A percentile compares a stretch with the other conserved stretches of the same genome.
Evolutionary conservation across 345 rosid species (phyloP).

Genomic region (Camelina hispida): DNA sequence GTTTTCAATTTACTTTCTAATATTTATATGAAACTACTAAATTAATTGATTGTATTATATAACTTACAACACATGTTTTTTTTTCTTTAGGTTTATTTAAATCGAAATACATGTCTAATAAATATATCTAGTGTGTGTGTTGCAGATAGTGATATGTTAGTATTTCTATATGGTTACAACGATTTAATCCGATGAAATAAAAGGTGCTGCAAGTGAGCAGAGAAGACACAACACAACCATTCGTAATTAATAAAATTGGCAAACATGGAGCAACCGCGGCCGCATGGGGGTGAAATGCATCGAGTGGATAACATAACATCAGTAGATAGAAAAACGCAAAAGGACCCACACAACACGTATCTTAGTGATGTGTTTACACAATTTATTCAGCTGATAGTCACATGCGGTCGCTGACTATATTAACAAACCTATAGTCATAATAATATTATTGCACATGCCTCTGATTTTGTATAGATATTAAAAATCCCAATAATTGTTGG

Average conservation of each 20-base stretch:
- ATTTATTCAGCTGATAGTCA: slow-evolving; percentile 29
- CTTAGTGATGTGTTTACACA: background rate
- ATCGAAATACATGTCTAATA: background rate
- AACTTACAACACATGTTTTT: background rate
- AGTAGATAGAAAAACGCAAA: background rate
- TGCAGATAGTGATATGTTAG: background rate
- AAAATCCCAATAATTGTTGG: slow-evolving; percentile 26
- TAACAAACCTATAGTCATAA: slow-evolving; percentile 26
- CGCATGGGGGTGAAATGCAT: slow-evolving; percentile 26
- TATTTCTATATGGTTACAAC: background rate
- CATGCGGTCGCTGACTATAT: slow-evolving; percentile 39
- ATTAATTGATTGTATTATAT: background rate
- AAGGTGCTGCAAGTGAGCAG: background rate
- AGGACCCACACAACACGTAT: slow-evolving; percentile 12
- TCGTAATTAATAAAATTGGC: slow-evolving; percentile 3
- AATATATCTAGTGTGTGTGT: background rate
- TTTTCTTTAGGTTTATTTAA: background rate
- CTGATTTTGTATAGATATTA: slow-evolving; percentile 22
- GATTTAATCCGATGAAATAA: background rate
- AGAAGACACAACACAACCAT: background rate
- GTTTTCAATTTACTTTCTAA: background rate
- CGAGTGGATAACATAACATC: background rate
- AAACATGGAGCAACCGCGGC: slow-evolving; percentile 18
- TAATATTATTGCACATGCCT: slow-evolving; percentile 35
- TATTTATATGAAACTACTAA: no score